A percentile compares a stretch with the other conserved stretches of the same genome.
Evolutionary conservation across 23 red algal species (phyloP).

Genomic region (Gracilariopsis chorda): DNA sequence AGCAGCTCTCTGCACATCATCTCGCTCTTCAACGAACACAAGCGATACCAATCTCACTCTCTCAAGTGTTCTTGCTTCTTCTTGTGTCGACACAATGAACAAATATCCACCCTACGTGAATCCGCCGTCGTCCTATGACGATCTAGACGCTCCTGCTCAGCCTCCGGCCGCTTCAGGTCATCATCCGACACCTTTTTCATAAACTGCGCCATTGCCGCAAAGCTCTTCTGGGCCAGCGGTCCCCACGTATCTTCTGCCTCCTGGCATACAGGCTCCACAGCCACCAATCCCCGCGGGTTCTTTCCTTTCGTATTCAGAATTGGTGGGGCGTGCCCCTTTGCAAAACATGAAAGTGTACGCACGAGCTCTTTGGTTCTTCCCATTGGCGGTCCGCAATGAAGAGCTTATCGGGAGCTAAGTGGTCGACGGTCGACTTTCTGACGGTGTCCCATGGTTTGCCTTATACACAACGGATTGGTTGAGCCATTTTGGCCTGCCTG

Average conservation of each 20-base stretch:
- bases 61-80: no score
- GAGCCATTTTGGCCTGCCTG: neutral
- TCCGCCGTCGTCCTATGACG: neutral
- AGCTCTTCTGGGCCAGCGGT: neutral
- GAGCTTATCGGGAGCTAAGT: neutral
- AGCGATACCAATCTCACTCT: no score
- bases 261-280: neutral
- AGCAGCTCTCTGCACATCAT: no score
- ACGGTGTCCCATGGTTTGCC: neutral
- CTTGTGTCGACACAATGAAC: neutral
- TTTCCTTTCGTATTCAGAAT: neutral
- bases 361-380: neutral
- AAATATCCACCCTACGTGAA: neutral
- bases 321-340: neutral
- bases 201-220: neutral
- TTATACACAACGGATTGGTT: neutral
- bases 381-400: neutral
- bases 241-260: neutral
- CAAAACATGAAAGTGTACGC: neutral
- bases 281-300: neutral
- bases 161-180: neutral
- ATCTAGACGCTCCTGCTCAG: neutral
- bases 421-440: neutral
- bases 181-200: neutral
- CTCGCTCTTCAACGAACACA: no score